Percentiles rank a stretch among this genome's conserved stretches.
Evolutionary conservation across 73 alveolate genomes (phyloP).

Genomic region (Paramecium caudatum): DNA sequence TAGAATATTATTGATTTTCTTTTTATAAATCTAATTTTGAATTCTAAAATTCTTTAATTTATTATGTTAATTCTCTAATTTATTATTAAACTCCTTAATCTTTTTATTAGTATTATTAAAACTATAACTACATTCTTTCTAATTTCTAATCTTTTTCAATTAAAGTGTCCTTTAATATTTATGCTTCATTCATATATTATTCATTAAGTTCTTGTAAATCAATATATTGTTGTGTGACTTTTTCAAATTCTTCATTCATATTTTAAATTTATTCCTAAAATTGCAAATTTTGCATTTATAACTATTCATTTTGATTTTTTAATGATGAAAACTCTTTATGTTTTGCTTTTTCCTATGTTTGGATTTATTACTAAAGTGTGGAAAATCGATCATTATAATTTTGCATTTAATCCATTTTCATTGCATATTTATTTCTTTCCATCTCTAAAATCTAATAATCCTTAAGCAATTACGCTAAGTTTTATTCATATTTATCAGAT

Average conservation of each 20-base stretch:
- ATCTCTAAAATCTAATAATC: background rate
- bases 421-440: slow-evolving; percentile 34
- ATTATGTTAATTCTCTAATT: background rate
- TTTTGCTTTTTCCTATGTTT: background rate
- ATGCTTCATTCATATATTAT: slow-evolving; percentile 7
- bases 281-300: slow-evolving; percentile 9
- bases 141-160: slow-evolving; percentile 29
- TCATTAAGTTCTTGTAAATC: slow-evolving; percentile 53
- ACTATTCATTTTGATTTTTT: slow-evolving; percentile 20
- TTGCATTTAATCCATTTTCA: slow-evolving; percentile 14
- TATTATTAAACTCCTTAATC: background rate
- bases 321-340: background rate
- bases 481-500: slow-evolving; percentile 26
- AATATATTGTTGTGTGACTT: background rate
- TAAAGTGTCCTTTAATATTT: slow-evolving; percentile 19
- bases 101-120: slow-evolving; percentile 7
- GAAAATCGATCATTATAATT: slow-evolving; percentile 27
- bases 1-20: slow-evolving; percentile 17
- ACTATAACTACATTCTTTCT: slow-evolving; percentile 14
- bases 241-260: slow-evolving; percentile 28
- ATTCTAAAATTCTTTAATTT: slow-evolving; percentile 28
- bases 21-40: background rate
- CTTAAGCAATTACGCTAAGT: background rate
- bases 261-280: background rate
- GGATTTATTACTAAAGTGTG: background rate